Evolutionary conservation across 192 early-diverging fungal genomes (phyloP), one percentile per base, ranked within the genome.

Genomic region (Coemansia sp.): DNA sequence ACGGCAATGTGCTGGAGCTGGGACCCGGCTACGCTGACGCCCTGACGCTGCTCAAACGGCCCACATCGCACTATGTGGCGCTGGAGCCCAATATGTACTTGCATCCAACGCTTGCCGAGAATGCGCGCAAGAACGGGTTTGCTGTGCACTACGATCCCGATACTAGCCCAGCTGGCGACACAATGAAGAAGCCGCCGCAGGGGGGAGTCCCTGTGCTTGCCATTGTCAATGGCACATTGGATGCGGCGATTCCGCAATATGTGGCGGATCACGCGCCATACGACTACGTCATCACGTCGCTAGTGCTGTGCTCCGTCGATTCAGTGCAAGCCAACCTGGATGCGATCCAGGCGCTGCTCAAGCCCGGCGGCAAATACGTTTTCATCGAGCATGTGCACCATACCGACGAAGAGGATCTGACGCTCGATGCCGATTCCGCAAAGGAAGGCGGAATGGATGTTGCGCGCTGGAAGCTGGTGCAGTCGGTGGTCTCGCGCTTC

Each of bases 141-240:
- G 17, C 56, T 17, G 60, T 78, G 20, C 65, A 50, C 17, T 73
- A 69, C 49, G 75, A 78, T 20, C 23, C 57, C 35, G 49, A 22
- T 4, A 73, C 75, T 3, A 66, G 70, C 23, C 62, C 70, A 0
- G 32, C 29, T 3, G 58, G 25, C 13, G 20, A 11, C 14, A 52
- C 33, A 32, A 59, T 45, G 41, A 29, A 0, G 62, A 63, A 0
- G 41, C 42, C 42, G 17, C 42, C 13, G 15, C 23, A 20, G 14
- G 13, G 33, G 7, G 9, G 29, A 35, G 14, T 34, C 15, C 75
- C 71, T 3, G 25, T 42, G n/a, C 62, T 74, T 25, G 49, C 62
- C 32, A 71, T 80, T 41, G 77, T 80, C 32, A 80, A 80, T 23
- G 77, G 62, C 10, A 80, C 77, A 20, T 57, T 80, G 34, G 77